Percentiles rank a stretch among this genome's conserved stretches.
Evolutionary conservation across 164 flowering plant species (phyloP).

Genomic region (Vitis labrusca): DNA sequence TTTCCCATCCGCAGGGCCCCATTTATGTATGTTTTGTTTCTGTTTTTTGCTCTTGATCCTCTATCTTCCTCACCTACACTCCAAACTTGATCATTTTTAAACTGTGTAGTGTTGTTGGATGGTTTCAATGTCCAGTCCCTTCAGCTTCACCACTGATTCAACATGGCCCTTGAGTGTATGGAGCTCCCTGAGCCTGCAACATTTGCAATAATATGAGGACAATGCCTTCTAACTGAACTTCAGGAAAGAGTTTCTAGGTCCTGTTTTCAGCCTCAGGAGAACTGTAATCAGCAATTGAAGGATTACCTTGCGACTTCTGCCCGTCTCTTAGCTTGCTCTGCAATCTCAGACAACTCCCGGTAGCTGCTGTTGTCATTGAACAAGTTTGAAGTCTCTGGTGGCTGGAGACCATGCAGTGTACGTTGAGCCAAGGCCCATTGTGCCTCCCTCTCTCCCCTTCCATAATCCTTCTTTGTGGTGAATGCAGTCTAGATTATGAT

Average conservation of each 20-base stretch:
- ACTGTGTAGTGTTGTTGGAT: conserved; percentile 51
- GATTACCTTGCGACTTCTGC: conserved; percentile 63
- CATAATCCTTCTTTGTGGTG: conserved; percentile 81
- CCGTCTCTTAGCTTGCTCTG: conserved; percentile 64
- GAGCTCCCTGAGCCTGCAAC: conserved; percentile 48
- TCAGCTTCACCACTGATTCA: conserved; percentile 55
- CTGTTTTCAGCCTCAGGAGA: too few relatives aligned
- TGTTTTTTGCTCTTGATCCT: background rate
- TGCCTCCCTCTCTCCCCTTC: conserved; percentile 83
- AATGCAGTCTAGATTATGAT: conserved; percentile 56
- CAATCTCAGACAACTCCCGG: conserved; percentile 53
- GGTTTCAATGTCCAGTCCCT: conserved; percentile 47
- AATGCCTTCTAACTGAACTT: too few relatives aligned
- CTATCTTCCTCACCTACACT: background rate
- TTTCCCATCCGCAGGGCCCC: too few relatives aligned
- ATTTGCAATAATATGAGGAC: background rate
- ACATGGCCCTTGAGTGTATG: conserved; percentile 55
- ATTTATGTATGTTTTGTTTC: too few relatives aligned
- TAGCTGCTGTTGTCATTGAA: conserved; percentile 32
- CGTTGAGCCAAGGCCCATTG: conserved; percentile 85
- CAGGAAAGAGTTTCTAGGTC: too few relatives aligned
- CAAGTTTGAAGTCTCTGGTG: conserved; percentile 20
- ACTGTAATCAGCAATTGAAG: too few relatives aligned
- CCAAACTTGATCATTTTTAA: conserved; percentile 2
- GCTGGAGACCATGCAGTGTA: conserved; percentile 66